Percentiles rank a stretch among this genome's conserved stretches.
Evolutionary conservation across 2,329 filamentous ascomycete genomes (phyloP).

Genomic region (Botrytis fabae): DNA sequence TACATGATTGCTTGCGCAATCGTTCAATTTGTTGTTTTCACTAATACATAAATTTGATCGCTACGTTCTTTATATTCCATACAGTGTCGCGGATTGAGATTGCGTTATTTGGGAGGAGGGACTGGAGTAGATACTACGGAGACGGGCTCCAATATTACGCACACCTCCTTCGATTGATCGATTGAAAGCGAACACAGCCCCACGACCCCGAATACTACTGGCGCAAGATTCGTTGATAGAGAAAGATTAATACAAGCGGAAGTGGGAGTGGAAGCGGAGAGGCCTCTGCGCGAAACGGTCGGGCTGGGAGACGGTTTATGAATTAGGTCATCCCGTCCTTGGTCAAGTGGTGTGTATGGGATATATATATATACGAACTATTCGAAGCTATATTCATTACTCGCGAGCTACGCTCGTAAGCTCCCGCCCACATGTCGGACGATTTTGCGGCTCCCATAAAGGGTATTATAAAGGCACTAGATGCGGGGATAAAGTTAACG

Average conservation of each 20-base stretch:
- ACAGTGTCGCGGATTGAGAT: not conserved
- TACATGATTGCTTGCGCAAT: not conserved
- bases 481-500: slow-evolving; percentile 36
- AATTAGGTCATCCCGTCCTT: slow-evolving; percentile 11
- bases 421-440: slow-evolving; percentile 24
- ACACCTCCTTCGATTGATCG: slow-evolving; percentile 2
- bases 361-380: not conserved
- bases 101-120: not conserved
- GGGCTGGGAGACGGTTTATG: not conserved
- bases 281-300: slow-evolving; percentile 8
- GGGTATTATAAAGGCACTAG: slow-evolving; percentile 36
- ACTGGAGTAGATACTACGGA: not conserved
- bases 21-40: not conserved
- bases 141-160: not conserved
- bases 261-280: slow-evolving; percentile 12
- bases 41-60: not conserved
- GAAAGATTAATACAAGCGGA: not conserved
- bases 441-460: slow-evolving; percentile 36
- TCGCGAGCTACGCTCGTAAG: slow-evolving; percentile 14
- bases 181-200: not conserved
- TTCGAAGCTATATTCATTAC: not conserved
- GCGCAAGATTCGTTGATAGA: slow-evolving; percentile 5
- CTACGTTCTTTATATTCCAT: not conserved
- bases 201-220: not conserved
- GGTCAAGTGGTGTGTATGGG: not conserved